Evolutionary conservation across 345 rosid genomes (phyloP).

Genomic region (Citrus cavaleriei): DNA sequence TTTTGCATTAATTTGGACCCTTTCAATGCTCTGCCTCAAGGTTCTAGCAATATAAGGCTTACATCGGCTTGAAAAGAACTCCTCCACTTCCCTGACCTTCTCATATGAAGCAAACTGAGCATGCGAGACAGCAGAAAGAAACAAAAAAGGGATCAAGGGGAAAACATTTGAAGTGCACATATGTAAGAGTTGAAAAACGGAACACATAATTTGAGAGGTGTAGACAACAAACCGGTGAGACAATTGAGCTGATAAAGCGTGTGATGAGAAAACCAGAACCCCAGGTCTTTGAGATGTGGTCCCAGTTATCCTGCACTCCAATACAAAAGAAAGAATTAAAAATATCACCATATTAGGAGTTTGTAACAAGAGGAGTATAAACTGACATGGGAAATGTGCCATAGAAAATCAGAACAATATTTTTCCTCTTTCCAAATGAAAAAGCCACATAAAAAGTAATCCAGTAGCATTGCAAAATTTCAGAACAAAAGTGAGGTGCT

Average conservation of each 20-base stretch:
- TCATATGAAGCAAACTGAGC: constrained; percentile 83
- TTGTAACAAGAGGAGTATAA: not conserved
- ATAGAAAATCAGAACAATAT: not conserved
- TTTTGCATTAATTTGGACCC: constrained; percentile 63
- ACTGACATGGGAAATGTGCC: not conserved
- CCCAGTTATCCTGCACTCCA: constrained; percentile 69
- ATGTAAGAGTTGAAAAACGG: not conserved
- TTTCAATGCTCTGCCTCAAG: constrained; percentile 89
- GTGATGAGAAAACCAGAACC: constrained; percentile 74
- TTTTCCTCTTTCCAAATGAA: not conserved
- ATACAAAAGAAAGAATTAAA: not conserved
- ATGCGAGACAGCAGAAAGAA: not conserved
- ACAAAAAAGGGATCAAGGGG: not conserved
- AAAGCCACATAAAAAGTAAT: not conserved
- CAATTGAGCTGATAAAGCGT: constrained; percentile 62
- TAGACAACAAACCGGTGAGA: constrained; percentile 63
- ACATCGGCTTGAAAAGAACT: constrained; percentile 64
- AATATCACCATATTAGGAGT: not conserved
- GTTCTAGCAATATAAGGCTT: constrained; percentile 71
- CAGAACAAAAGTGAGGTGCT: not conserved
- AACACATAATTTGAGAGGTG: not conserved
- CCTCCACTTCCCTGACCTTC: constrained; percentile 73
- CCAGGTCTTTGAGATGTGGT: constrained; percentile 53
- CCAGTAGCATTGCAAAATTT: not conserved
- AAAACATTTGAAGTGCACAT: not conserved